Evolutionary conservation across 345 rosid species (phyloP).

Genomic region (Populus simonii): DNA sequence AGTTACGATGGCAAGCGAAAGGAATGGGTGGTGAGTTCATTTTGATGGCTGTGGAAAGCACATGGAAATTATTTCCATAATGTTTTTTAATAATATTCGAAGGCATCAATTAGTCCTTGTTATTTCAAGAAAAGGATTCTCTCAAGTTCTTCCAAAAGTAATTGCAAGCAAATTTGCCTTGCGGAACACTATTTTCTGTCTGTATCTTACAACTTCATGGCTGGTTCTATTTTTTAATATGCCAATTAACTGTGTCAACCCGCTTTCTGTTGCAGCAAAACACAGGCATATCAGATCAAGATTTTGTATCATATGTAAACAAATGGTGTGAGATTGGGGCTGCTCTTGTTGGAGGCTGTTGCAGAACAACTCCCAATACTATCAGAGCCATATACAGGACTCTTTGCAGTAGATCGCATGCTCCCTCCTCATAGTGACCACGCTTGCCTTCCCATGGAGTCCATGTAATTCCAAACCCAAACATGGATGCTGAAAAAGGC

Average conservation of each 20-base stretch:
- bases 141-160: background rate
- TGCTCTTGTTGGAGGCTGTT: conserved; percentile 60
- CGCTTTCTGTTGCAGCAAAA: conserved; percentile 47
- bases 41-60: background rate
- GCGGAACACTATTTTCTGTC: background rate
- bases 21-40: conserved; percentile 74
- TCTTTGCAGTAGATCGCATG: conserved; percentile 37
- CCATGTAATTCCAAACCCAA: background rate
- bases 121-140: background rate
- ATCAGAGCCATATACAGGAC: conserved; percentile 54
- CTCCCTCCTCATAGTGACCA: background rate
- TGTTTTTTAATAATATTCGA: background rate
- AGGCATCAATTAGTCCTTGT: background rate
- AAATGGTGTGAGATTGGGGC: conserved; percentile 69
- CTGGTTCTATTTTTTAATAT: background rate
- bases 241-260: background rate
- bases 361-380: conserved; percentile 57
- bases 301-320: conserved; percentile 61
- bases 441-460: no score
- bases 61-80: background rate
- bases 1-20: conserved; percentile 58
- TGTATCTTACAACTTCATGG: background rate
- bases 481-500: background rate
- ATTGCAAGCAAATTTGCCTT: background rate
- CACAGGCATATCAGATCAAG: conserved; percentile 68